These are phyloP conservation scores for Ustilago loliicola DNA, from an alignment of 1,284 basidiomycete genomes.

Conservation along the genomic window DNA sequence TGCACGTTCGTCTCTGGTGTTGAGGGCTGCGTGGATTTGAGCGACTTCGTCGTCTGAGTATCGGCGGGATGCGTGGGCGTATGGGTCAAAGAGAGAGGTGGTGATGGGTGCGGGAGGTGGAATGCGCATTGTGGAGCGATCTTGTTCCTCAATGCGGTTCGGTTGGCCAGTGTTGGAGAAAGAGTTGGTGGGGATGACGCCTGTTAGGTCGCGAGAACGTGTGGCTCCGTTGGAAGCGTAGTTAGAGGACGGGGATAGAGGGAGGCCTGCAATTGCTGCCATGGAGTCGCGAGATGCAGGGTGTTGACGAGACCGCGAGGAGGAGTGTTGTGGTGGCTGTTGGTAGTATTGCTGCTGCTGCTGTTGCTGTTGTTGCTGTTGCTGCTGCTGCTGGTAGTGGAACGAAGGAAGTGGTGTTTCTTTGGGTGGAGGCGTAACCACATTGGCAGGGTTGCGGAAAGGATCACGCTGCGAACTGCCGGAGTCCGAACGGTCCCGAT, in stretches of 20 bases:
- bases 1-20: constrained; percentile 3
- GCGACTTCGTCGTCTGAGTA: constrained; percentile 21
- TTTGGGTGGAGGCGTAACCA: constrained; percentile 4
- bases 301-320: constrained; percentile 15
- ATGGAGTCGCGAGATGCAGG: constrained; percentile 39
- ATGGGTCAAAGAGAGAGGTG: constrained; percentile 39
- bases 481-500: constrained; percentile 27
- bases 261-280: constrained; percentile 33
- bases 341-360: constrained; percentile 4
- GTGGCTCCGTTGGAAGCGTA: constrained; percentile 8
- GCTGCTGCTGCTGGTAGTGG: constrained; percentile 12
- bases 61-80: constrained; percentile 37
- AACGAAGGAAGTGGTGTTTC: neutral
- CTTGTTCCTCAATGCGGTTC: constrained; percentile 1
- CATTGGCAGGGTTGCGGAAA: constrained; percentile 29
- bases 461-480: constrained; percentile 29
- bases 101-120: constrained; percentile 31
- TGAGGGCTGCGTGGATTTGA: constrained; percentile 17
- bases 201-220: constrained; percentile 24
- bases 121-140: constrained; percentile 32
- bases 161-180: neutral
- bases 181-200: neutral
- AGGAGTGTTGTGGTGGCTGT: neutral
- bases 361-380: neutral
- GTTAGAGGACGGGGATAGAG: constrained; percentile 33